Conservation (phyloP, 306 rosid genomes). For the Casuarina equisetifolia region DNA sequence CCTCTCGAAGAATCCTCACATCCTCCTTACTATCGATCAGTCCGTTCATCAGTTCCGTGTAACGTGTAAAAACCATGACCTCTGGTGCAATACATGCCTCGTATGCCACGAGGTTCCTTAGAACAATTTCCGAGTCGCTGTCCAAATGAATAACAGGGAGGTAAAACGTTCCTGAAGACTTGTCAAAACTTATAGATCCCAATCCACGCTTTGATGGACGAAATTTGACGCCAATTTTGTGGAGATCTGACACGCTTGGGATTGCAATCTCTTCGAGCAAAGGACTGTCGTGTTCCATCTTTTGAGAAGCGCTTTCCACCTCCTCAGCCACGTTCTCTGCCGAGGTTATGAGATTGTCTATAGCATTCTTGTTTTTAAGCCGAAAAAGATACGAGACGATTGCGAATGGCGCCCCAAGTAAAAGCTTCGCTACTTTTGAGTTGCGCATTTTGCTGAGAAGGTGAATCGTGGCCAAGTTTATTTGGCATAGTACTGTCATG, state of each 20-base stretch:
- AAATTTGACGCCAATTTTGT: not conserved
- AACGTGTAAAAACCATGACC: too few species aligned
- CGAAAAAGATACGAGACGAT: not conserved
- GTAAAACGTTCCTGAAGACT: not conserved
- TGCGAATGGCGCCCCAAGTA: not conserved
- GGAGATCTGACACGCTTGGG: constrained; percentile 6
- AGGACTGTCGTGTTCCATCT: not conserved
- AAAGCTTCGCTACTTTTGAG: not conserved
- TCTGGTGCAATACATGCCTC: too few species aligned
- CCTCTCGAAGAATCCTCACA: too few species aligned
- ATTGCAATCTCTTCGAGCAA: constrained; percentile 7
- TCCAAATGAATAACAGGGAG: too few species aligned
- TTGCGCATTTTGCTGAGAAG: not conserved
- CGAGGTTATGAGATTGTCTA: not conserved
- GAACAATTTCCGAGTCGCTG: too few species aligned
- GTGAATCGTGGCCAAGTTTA: not conserved
- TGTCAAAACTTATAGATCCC: constrained; percentile 1
- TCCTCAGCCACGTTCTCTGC: not conserved
- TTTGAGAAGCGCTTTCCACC: not conserved
- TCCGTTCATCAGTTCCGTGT: too few species aligned
- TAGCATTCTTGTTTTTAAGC: not conserved
- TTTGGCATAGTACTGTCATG: not conserved
- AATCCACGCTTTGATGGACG: constrained; percentile 4
- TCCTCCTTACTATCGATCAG: too few species aligned
- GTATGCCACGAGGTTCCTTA: too few species aligned